Evolutionary conservation across 208 protist genomes (phyloP).

Genomic region (Acanthamoeba comandoni): DNA sequence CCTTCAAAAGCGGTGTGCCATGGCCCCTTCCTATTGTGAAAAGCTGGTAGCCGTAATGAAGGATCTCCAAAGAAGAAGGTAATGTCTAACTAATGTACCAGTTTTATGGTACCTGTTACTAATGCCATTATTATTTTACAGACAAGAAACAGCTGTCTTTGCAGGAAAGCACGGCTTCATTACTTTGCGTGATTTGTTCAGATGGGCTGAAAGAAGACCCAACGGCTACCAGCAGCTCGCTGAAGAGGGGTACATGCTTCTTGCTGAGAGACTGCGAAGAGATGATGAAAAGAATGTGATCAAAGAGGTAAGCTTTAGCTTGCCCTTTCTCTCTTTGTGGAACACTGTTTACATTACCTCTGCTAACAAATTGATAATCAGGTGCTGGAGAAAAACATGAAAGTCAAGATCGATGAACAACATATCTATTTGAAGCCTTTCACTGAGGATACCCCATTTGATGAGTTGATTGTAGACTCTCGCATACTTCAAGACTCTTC

Average conservation of each 20-base stretch:
- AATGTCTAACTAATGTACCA: background rate
- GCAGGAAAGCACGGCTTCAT: slow-evolving; percentile 98
- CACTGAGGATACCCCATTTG: slow-evolving; percentile 85
- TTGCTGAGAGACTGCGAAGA: slow-evolving; percentile 97
- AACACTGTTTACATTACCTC: background rate
- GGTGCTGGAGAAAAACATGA: slow-evolving; percentile 86
- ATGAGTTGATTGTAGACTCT: slow-evolving; percentile 85
- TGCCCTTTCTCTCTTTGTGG: background rate
- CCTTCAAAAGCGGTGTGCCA: slow-evolving; percentile 94
- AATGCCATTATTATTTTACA: slow-evolving; percentile 4
- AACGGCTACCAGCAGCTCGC: slow-evolving; percentile 92
- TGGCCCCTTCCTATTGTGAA: slow-evolving; percentile 93
- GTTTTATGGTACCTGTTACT: background rate
- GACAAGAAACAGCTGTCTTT: slow-evolving; percentile 96
- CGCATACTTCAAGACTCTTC: slow-evolving; percentile 40
- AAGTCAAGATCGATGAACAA: slow-evolving; percentile 84
- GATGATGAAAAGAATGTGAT: slow-evolving; percentile 95
- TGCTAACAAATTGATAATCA: slow-evolving; percentile 61
- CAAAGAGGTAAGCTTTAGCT: slow-evolving; percentile 89
- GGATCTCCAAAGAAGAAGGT: slow-evolving; percentile 92
- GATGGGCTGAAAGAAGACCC: slow-evolving; percentile 97
- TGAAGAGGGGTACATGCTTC: slow-evolving; percentile 96
- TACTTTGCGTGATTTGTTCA: slow-evolving; percentile 99
- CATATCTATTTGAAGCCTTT: slow-evolving; percentile 74
- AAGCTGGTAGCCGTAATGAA: slow-evolving; percentile 96